phyloP scores from a whole-genome alignment of 2,329 filamentous ascomycete species.

The Aspergillus candidus region DNA sequence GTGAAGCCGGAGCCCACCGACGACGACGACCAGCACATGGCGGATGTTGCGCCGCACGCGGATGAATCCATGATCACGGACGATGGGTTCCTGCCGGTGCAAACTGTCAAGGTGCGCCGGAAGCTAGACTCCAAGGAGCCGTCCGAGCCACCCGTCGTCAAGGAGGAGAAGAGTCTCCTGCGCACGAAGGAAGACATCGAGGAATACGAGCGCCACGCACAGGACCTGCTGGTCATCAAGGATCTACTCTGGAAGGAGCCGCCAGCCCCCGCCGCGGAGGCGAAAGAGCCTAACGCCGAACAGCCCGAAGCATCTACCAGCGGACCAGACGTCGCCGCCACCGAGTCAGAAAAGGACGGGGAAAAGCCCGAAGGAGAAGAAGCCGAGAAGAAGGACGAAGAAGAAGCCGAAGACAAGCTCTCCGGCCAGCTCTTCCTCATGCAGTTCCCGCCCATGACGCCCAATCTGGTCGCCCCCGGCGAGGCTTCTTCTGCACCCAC shows the following conservation, averaged over 20 bases:
- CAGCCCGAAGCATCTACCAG: constrained; percentile 6
- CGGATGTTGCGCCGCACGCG: constrained; percentile 24
- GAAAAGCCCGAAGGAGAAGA: constrained; percentile 15
- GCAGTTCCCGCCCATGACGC: constrained; percentile 59
- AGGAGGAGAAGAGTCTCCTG: constrained; percentile 31
- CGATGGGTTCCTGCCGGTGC: constrained; percentile 30
- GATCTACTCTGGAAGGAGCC: constrained; percentile 29
- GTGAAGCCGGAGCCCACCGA: constrained; percentile 53
- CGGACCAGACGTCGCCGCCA: constrained; percentile 8
- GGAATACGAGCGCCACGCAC: constrained; percentile 36
- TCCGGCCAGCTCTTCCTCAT: constrained; percentile 56
- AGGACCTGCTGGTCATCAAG: constrained; percentile 37
- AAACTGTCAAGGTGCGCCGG: constrained; percentile 31
- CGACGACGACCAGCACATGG: constrained; percentile 38
- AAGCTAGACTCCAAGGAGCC: constrained; percentile 22
- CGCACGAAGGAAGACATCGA: constrained; percentile 38
- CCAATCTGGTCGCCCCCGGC: constrained; percentile 45
- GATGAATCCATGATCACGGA: constrained; percentile 23
- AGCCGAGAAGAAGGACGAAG: constrained; percentile 23
- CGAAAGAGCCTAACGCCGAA: constrained; percentile 14
- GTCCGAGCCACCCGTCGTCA: constrained; percentile 9
- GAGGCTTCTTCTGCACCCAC: constrained; percentile 6
- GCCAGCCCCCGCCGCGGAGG: constrained; percentile 13
- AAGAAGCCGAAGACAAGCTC: constrained; percentile 35
- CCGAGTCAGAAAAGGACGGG: constrained; percentile 10